Conservation (phyloP, 176 grass and related monocot genomes). For the Stipa capillata region DNA sequence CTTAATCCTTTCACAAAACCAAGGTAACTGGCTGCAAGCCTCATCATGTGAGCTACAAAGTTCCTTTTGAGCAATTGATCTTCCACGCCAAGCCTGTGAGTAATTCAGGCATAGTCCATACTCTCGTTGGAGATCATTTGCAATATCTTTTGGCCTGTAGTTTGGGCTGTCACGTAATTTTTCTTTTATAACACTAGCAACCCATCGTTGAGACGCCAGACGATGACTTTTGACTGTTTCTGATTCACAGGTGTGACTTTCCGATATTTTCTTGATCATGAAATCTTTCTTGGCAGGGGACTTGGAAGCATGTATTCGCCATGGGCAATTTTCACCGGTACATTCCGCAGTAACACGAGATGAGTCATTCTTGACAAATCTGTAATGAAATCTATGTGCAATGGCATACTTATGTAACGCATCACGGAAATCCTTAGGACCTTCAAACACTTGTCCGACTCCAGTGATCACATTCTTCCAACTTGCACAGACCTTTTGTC, state of each 20-base stretch:
- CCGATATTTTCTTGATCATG: slow-evolving; percentile 91
- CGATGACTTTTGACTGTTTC: slow-evolving; percentile 75
- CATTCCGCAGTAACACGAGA: slow-evolving; percentile 85
- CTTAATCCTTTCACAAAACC: slow-evolving; percentile 80
- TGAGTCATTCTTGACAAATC: slow-evolving; percentile 87
- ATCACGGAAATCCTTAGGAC: slow-evolving; percentile 81
- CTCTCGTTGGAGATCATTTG: slow-evolving; percentile 75
- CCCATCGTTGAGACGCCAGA: slow-evolving; percentile 80
- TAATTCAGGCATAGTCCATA: slow-evolving; percentile 88
- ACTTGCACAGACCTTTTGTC: slow-evolving; percentile 57
- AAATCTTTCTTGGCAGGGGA: slow-evolving; percentile 67
- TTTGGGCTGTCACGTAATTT: slow-evolving; percentile 80
- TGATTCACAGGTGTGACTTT: slow-evolving; percentile 76
- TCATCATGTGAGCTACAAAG: slow-evolving; percentile 76
- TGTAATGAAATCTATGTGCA: slow-evolving; percentile 84
- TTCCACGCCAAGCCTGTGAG: slow-evolving; percentile 94
- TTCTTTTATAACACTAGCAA: slow-evolving; percentile 98
- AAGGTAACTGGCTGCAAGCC: slow-evolving; percentile 73
- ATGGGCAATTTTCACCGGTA: slow-evolving; percentile 69
- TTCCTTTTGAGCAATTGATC: slow-evolving; percentile 85
- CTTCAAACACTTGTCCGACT: slow-evolving; percentile 81
- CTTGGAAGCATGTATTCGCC: slow-evolving; percentile 88
- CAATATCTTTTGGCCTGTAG: slow-evolving; percentile 87
- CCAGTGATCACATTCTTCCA: slow-evolving; percentile 87
- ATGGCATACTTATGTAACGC: slow-evolving; percentile 92